A percentile compares a stretch with the other conserved stretches of the same genome.
These are phyloP conservation scores for maize (Zea mays) DNA, from an alignment of 176 grass and related monocot genomes.

Conservation along the genomic window DNA sequence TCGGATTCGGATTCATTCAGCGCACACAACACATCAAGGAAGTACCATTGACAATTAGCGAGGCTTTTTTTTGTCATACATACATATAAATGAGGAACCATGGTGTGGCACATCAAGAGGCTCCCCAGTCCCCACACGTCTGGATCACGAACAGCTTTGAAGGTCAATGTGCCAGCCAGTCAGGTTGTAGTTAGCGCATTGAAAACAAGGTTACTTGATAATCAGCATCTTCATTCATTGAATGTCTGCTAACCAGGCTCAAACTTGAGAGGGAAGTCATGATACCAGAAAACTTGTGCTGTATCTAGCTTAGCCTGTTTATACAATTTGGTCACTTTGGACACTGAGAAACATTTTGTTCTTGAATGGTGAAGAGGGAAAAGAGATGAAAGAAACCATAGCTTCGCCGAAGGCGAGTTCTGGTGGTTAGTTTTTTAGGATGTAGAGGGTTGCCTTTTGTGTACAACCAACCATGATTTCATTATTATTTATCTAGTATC, in stretches of 20 bases:
- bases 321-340: constrained; percentile 8
- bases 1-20: constrained; percentile 53
- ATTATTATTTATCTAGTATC: neutral
- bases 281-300: constrained; percentile 8
- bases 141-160: constrained; percentile 10
- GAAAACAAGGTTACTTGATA: constrained; percentile 22
- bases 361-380: constrained; percentile 1
- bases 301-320: constrained; percentile 21
- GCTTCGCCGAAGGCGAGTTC: neutral
- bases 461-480: neutral
- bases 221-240: constrained; percentile 14
- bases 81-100: constrained; percentile 27
- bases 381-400: constrained; percentile 11
- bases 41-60: constrained; percentile 32
- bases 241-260: constrained; percentile 23
- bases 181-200: constrained; percentile 22
- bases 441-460: constrained; percentile 23
- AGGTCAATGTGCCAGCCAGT: neutral
- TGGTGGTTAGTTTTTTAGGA: neutral
- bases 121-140: neutral
- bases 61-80: neutral
- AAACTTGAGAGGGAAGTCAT: constrained; percentile 4
- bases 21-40: constrained; percentile 32
- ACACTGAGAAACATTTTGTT: constrained; percentile 27
- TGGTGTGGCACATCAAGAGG: constrained; percentile 6